A percentile compares a stretch with the other conserved stretches of the same genome.
These are phyloP conservation scores for Canariomyces notabilis DNA, from an alignment of 2,329 filamentous ascomycete species.

Conservation along the genomic window DNA sequence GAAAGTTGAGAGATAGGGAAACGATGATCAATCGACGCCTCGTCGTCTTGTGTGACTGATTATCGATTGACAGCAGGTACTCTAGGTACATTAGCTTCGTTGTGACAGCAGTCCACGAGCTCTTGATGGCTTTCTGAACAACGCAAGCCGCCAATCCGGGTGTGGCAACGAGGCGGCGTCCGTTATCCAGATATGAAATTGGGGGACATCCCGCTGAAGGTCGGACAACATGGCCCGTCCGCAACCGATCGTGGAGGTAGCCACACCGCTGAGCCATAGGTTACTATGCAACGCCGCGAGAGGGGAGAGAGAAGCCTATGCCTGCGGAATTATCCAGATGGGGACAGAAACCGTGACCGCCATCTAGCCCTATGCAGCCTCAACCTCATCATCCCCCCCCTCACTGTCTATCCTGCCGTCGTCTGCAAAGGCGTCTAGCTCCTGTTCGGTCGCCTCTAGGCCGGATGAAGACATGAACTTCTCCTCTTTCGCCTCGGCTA, in stretches of 20 bases:
- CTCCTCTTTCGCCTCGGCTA: conserved; percentile 62
- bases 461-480: conserved; percentile 65
- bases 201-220: neutral
- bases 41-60: no score
- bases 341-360: neutral
- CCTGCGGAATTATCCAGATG: no score
- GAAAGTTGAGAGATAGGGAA: no score
- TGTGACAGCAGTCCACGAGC: neutral
- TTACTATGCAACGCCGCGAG: neutral
- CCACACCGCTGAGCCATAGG: no score
- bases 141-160: neutral
- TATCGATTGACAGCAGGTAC: no score
- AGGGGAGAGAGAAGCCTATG: neutral
- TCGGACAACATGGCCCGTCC: no score
- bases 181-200: neutral
- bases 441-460: conserved; percentile 58
- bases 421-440: conserved; percentile 49
- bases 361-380: conserved; percentile 2
- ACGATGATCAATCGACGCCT: no score
- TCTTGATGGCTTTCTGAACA: neutral
- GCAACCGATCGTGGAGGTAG: no score
- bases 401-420: conserved; percentile 10
- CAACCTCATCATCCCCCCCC: neutral
- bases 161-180: neutral
- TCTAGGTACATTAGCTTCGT: no score